Evolutionary conservation across 139 green algal species (phyloP).

Genomic region (Nannochloris sp.): DNA sequence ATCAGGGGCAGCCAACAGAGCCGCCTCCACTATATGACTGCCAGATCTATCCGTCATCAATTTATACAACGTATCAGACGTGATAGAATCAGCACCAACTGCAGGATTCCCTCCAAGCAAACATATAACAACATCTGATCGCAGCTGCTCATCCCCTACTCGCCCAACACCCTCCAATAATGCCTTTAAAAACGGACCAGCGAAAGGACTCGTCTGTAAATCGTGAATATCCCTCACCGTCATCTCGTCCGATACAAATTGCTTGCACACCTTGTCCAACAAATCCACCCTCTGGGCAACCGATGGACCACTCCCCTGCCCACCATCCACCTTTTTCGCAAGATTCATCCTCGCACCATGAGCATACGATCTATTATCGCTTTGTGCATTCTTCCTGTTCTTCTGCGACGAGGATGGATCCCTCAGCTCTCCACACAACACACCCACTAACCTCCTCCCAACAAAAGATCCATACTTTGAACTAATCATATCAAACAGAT

Average conservation of each 20-base stretch:
- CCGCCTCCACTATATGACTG: slow-evolving; percentile 50
- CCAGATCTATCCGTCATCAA: slow-evolving; percentile 40
- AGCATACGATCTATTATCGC: neutral
- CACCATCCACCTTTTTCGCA: neutral
- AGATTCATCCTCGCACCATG: neutral
- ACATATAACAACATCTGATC: slow-evolving; percentile 33
- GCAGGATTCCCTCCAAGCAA: slow-evolving; percentile 36
- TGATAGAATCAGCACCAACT: slow-evolving; percentile 16
- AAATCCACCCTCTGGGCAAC: neutral
- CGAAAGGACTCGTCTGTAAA: slow-evolving; percentile 41
- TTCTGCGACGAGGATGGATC: neutral
- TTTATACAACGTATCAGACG: slow-evolving; percentile 21
- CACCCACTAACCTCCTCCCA: slow-evolving; percentile 48
- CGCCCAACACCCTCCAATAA: slow-evolving; percentile 33
- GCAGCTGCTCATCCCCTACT: slow-evolving; percentile 19
- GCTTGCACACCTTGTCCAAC: slow-evolving; percentile 13
- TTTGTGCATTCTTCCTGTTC: neutral
- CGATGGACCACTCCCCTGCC: neutral
- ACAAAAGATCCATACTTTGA: slow-evolving; percentile 53
- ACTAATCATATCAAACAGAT: slow-evolving; percentile 36
- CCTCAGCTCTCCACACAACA: slow-evolving; percentile 17
- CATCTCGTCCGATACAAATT: slow-evolving; percentile 32
- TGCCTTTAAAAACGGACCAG: slow-evolving; percentile 53
- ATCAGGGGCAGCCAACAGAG: slow-evolving; percentile 23
- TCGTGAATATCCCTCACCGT: slow-evolving; percentile 19